A percentile compares a stretch with the other conserved stretches of the same genome.
These are phyloP conservation scores for Leccinellum rugosiceps DNA, from an alignment of 768 basidiomycete genomes.

Conservation along the genomic window DNA sequence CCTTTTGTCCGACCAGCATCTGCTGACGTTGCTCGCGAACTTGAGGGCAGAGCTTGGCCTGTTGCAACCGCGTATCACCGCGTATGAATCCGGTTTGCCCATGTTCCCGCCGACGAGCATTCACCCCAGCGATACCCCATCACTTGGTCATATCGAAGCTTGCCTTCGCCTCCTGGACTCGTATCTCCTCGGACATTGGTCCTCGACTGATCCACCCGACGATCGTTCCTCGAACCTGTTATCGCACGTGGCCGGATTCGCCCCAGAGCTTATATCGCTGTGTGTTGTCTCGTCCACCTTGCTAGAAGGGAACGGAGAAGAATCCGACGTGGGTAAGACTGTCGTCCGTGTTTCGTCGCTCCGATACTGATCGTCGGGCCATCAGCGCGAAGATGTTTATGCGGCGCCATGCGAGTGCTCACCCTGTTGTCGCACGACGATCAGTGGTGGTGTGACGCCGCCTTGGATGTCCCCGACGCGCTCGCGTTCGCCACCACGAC, in stretches of 20 bases:
- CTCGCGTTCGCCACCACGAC: slow-evolving; percentile 48
- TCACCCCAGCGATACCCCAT: slow-evolving; percentile 26
- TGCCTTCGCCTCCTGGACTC: slow-evolving; percentile 61
- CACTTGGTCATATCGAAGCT: slow-evolving; percentile 48
- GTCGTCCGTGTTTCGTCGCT: not conserved
- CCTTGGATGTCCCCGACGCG: slow-evolving; percentile 46
- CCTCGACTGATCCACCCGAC: slow-evolving; percentile 9
- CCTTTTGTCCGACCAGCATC: slow-evolving; percentile 34
- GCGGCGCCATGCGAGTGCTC: slow-evolving; percentile 60
- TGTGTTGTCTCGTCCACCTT: slow-evolving; percentile 48
- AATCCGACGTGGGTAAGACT: slow-evolving; percentile 17
- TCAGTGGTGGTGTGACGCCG: slow-evolving; percentile 49
- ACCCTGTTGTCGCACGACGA: slow-evolving; percentile 70
- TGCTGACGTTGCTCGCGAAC: slow-evolving; percentile 29
- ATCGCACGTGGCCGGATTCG: slow-evolving; percentile 29
- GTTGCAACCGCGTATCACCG: slow-evolving; percentile 36
- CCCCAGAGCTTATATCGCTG: slow-evolving; percentile 47
- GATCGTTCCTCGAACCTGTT: slow-evolving; percentile 10
- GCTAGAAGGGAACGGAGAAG: slow-evolving; percentile 20
- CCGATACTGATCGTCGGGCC: not conserved
- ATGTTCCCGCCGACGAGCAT: slow-evolving; percentile 31
- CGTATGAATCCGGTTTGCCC: slow-evolving; percentile 40
- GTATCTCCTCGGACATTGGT: slow-evolving; percentile 61
- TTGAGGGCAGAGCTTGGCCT: slow-evolving; percentile 38
- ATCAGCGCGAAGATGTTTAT: slow-evolving; percentile 47